Percentiles rank a stretch among this genome's conserved stretches.
These are phyloP conservation scores for Penicillium longicatenatum DNA, from an alignment of 495 filamentous ascomycete genomes.

Conservation along the genomic window DNA sequence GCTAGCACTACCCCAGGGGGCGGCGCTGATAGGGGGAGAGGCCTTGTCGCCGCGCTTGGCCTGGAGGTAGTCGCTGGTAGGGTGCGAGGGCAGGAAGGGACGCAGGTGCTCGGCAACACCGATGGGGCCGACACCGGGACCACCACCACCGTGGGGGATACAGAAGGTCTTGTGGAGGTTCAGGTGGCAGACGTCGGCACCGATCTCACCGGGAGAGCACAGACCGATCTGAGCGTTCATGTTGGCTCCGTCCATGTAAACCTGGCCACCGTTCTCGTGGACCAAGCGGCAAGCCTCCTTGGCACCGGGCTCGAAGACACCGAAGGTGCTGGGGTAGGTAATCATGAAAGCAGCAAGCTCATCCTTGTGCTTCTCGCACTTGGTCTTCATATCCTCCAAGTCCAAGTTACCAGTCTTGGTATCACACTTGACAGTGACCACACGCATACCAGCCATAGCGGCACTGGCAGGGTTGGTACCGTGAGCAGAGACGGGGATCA, in stretches of 20 bases:
- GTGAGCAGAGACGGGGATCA: constrained; percentile 96
- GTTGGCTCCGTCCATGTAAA: constrained; percentile 99
- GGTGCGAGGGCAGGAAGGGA: constrained; percentile 77
- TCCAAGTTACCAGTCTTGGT: constrained; percentile 88
- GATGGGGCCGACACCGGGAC: constrained; percentile 93
- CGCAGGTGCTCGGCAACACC: constrained; percentile 84
- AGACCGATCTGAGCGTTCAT: constrained; percentile 99
- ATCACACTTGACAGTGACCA: constrained; percentile 92
- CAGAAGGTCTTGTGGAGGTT: constrained; percentile 99
- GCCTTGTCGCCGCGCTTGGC: constrained; percentile 62
- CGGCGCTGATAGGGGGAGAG: constrained; percentile 74
- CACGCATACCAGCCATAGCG: constrained; percentile 96
- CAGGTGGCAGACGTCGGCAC: constrained; percentile 96
- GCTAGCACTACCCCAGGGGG: constrained; percentile 88
- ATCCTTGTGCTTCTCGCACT: constrained; percentile 83
- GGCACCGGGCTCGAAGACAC: constrained; percentile 91
- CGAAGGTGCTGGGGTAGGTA: constrained; percentile 96
- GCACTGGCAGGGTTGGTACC: constrained; percentile 97
- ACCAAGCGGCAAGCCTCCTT: constrained; percentile 86
- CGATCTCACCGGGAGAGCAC: constrained; percentile 95
- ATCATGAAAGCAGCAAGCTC: constrained; percentile 96
- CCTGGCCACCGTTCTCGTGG: constrained; percentile 86
- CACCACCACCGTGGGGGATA: constrained; percentile 96
- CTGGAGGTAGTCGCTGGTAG: constrained; percentile 54
- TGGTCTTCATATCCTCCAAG: constrained; percentile 78